Conservation (phyloP, 495 filamentous ascomycete species). For the Xylaria curta region DNA sequence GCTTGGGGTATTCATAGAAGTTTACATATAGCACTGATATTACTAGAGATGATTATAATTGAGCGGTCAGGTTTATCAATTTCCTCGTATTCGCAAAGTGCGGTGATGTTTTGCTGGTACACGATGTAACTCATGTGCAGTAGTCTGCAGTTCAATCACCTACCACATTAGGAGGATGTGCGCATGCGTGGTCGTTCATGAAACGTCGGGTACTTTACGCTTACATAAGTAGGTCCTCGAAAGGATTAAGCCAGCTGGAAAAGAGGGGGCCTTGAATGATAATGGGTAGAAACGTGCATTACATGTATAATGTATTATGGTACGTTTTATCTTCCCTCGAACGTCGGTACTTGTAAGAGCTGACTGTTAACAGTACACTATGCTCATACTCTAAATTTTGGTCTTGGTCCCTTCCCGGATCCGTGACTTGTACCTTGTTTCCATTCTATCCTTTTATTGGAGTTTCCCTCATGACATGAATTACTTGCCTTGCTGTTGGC, state of each 20-base stretch:
- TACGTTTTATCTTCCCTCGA: not conserved
- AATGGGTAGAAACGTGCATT: slow-evolving; percentile 5
- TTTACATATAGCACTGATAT: not conserved
- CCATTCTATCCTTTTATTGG: not conserved
- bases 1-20: not conserved
- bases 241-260: not conserved
- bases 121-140: slow-evolving; percentile 26
- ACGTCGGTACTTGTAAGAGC: not conserved
- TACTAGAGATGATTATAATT: not conserved
- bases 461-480: not conserved
- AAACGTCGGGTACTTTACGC: not conserved
- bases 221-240: not conserved
- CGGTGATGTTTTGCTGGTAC: not conserved
- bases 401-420: not conserved
- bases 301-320: slow-evolving; percentile 11
- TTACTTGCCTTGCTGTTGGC: not conserved
- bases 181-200: slow-evolving; percentile 8
- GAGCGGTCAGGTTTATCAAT: slow-evolving; percentile 1
- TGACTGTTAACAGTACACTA: not conserved
- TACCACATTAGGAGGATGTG: slow-evolving; percentile 13
- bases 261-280: not conserved
- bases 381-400: slow-evolving; percentile 16
- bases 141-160: slow-evolving; percentile 1
- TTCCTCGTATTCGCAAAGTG: slow-evolving; percentile 17
- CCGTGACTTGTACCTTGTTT: not conserved